Conservation (phyloP, 2,329 filamentous ascomycete species). For the Thielaviopsis euricoi region DNA sequence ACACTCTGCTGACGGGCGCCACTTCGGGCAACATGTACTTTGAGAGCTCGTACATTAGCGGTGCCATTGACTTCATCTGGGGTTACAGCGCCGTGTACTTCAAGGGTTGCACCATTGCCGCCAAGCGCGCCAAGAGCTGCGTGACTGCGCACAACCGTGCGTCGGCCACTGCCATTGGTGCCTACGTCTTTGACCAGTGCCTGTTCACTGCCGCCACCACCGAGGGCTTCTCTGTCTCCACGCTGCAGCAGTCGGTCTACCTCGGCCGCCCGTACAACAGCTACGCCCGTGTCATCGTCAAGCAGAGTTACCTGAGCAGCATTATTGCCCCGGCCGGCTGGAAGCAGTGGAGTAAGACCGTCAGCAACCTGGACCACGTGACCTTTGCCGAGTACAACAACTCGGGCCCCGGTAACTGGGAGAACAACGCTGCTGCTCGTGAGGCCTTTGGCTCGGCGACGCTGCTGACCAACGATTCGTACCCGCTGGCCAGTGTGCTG, state of each 20-base stretch:
- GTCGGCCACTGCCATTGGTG: constrained; percentile 20
- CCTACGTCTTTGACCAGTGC: constrained; percentile 21
- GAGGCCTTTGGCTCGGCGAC: constrained; percentile 14
- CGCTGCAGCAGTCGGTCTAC: constrained; percentile 16
- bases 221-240: not conserved
- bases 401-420: constrained; percentile 30
- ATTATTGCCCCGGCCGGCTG: constrained; percentile 46
- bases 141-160: constrained; percentile 23
- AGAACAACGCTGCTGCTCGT: constrained; percentile 34
- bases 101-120: constrained; percentile 19
- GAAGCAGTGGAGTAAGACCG: constrained; percentile 33
- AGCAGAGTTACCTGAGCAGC: constrained; percentile 30
- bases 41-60: constrained; percentile 25
- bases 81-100: constrained; percentile 24
- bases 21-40: constrained; percentile 31
- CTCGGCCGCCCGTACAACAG: constrained; percentile 32
- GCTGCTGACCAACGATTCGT: constrained; percentile 15
- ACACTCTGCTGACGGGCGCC: constrained; percentile 27
- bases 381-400: constrained; percentile 44
- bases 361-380: constrained; percentile 32
- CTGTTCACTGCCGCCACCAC: constrained; percentile 16
- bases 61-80: constrained; percentile 27
- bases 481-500: constrained; percentile 15
- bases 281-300: constrained; percentile 31
- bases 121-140: constrained; percentile 18